Evolutionary conservation across 2,329 filamentous ascomycete species (phyloP), one percentile per base, ranked within the genome.

Genomic region (Microascus cirrosus): DNA sequence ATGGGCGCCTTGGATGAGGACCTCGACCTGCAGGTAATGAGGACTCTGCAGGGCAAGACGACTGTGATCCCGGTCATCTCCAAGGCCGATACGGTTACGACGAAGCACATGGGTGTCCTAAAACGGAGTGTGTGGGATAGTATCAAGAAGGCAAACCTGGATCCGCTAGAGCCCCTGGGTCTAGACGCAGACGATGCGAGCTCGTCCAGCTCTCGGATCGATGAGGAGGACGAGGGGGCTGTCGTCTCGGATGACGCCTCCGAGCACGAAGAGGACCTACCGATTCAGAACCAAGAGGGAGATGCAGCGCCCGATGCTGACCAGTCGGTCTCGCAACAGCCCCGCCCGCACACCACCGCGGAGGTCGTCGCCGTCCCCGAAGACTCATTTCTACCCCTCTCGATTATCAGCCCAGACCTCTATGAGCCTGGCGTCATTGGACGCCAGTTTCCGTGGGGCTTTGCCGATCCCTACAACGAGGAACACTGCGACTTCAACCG

Each of bases 41-140:
- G 89, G 54, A 88, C 87, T 18, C 81, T 99, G 32, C 86, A 95
- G 70, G 88, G 89, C 65, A 96, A 96, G 78, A 97, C 94, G 0
- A 95, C 90, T 0, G 90, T 97, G 60, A 90, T 99, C 53, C 94
- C 94, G 0, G 86, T 99, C 59, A 93, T 99, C 67, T 89, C 91
- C 68, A 99, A 99, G 74, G 93, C 94, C 45, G 94, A 99, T 70
- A 96, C 92, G 15, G 88, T 97, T 65, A 97, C 94, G n/a, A 86
- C 88, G 0, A 87, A 89, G 57, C 94, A 99, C 73, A 97, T 97
- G 94, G 79, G 83, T 53, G 86, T 90, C 65, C 81, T 99, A 63
- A 96, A 96, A 77, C 90, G 87, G 73, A 86, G 87, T 13, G 92
- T 99, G 36, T 95, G 89, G 84, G 84, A 90, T 57, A 92, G 88